Evolutionary conservation across 1,284 basidiomycete genomes (phyloP).

Genomic region (Phaffia rhodozyma): DNA sequence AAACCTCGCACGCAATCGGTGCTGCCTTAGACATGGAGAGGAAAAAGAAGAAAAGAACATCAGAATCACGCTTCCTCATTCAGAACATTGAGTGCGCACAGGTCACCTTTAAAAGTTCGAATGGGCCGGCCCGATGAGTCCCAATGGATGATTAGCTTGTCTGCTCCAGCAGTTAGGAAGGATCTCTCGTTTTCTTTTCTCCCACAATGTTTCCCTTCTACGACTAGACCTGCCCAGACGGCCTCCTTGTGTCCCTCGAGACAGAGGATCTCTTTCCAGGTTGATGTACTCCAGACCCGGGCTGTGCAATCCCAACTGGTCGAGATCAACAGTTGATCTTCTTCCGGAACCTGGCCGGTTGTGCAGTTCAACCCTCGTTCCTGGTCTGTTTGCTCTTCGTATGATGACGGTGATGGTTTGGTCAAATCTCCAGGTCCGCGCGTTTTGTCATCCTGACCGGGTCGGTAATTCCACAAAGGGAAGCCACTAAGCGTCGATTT

Average conservation of each 20-base stretch:
- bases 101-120: conserved; percentile 62
- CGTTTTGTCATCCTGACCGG: not conserved
- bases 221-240: conserved; percentile 77
- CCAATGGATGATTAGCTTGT: conserved; percentile 81
- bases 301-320: conserved; percentile 51
- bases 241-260: conserved; percentile 73
- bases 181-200: not conserved
- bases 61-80: no score
- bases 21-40: not conserved
- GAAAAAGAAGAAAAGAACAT: not conserved
- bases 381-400: not conserved
- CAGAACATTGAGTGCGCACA: conserved; percentile 43
- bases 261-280: conserved; percentile 47
- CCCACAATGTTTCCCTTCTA: conserved; percentile 39
- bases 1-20: conserved; percentile 53
- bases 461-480: not conserved
- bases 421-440: not conserved
- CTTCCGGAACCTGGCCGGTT: not conserved
- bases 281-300: conserved; percentile 70
- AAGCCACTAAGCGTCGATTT: no score
- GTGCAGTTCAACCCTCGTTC: not conserved
- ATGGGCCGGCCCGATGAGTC: conserved; percentile 49
- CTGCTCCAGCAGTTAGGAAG: conserved; percentile 57
- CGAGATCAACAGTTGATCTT: conserved; percentile 10
- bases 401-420: not conserved